These are phyloP conservation scores for Colletotrichum destructivum DNA, from an alignment of 2,329 filamentous ascomycete species.

Conservation along the genomic window DNA sequence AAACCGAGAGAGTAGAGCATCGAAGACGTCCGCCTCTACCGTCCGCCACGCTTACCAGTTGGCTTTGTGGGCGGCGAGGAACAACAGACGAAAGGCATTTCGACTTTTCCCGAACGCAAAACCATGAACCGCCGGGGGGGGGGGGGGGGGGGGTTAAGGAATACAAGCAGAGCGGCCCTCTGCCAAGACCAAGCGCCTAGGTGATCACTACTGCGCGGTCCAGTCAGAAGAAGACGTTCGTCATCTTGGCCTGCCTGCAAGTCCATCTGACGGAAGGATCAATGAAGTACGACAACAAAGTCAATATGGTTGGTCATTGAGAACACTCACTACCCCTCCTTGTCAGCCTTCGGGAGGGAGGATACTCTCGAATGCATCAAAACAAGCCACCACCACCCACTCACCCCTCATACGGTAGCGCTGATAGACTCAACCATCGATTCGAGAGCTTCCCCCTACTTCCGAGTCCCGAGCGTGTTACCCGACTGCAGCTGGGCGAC, in stretches of 20 bases:
- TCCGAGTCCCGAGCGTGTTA: background rate
- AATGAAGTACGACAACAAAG: constrained; percentile 9
- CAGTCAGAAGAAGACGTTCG: constrained; percentile 15
- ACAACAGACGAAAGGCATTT: background rate
- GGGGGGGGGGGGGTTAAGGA: too few relatives aligned
- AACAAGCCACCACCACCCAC: background rate
- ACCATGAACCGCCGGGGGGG: background rate
- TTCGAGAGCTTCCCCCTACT: background rate
- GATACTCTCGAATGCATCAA: constrained; percentile 3
- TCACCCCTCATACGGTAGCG: constrained; percentile 5
- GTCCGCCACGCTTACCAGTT: constrained; percentile 20
- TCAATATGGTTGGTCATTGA: constrained; percentile 9
- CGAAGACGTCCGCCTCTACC: constrained; percentile 15
- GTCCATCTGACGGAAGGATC: constrained; percentile 7
- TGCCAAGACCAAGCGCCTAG: constrained; percentile 24
- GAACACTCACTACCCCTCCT: background rate
- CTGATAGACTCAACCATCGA: background rate
- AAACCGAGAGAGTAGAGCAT: background rate
- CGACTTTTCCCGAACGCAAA: background rate
- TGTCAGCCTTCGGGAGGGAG: background rate
- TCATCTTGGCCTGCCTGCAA: background rate
- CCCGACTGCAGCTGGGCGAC: constrained; percentile 13
- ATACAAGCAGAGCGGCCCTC: background rate
- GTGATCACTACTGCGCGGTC: background rate
- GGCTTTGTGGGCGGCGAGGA: background rate